Evolutionary conservation across 768 basidiomycete species (phyloP), one percentile per base, ranked within the genome.

Genomic region (Russula emetica): DNA sequence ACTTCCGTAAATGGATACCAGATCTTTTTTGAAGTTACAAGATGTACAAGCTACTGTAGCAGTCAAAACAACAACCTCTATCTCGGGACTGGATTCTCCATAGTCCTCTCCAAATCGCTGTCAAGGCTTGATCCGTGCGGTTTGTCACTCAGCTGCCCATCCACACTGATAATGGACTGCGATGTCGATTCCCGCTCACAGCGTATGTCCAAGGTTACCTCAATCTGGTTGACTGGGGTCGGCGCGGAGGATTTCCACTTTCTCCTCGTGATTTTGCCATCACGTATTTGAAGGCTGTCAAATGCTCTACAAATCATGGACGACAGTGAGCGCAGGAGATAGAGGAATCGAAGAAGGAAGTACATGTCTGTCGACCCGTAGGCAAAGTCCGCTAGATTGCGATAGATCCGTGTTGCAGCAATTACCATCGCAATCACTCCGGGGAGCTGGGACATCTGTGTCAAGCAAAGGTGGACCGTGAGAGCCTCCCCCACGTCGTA

Each of bases 201-300:
- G 24, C 14, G 4, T 5, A 5, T 28, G 24, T 28, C 22, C 5
- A 51, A 28, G 16, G 16, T n/a, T n/a, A 50, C 24, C 5, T 50
- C 49, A 3, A 26, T 5, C 26, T 26, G 24, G 42, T 2, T 18
- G 18, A n/a, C 9, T 22, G 45, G n/a, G 22, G 20, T 22, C 18
- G 40, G 16, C 16, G n/a, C 45, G 10, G n/a, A 22, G 45, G 45
- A 10, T 3, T 47, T 22, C 45, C 45, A 9, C 8, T 22, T 47
- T 8, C 10, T 22, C n/a, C 9, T 47, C 45, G 10, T n/a, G 22
- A 5, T n/a, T n/a, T n/a, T n/a, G n/a, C n/a, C n/a, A n/a, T n/a
- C n/a, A n/a, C n/a, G n/a, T n/a, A 0, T 47, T n/a, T n/a, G n/a
- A n/a, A 4, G 0, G 20, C 22, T 40, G 5, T 0, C n/a, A 20